Conservation (phyloP, 768 basidiomycete genomes). For the Tricholoma bakamatsutake region DNA sequence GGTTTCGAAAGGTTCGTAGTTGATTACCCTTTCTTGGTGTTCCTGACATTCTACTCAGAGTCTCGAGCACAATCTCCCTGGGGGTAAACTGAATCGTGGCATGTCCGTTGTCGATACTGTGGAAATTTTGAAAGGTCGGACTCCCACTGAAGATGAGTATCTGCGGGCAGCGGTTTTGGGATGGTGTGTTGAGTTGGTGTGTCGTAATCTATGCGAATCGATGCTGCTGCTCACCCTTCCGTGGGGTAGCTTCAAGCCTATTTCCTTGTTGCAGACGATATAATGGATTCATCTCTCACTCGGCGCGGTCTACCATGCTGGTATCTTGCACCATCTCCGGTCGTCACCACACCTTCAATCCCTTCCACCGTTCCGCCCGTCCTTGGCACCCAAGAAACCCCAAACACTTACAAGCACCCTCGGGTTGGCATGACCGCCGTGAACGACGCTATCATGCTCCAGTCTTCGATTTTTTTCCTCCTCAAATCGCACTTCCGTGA, state of each 20-base stretch:
- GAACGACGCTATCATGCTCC: constrained; percentile 97
- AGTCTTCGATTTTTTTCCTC: constrained; percentile 87
- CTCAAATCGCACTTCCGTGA: constrained; percentile 81
- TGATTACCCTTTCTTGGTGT: neutral
- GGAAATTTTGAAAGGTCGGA: constrained; percentile 74
- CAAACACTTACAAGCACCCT: constrained; percentile 22
- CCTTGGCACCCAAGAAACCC: neutral
- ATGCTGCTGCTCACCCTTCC: neutral
- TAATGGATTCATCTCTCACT: constrained; percentile 94
- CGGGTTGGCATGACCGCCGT: constrained; percentile 80
- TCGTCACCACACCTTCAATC: constrained; percentile 12
- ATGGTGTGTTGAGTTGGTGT: constrained; percentile 92
- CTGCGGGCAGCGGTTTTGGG: constrained; percentile 83
- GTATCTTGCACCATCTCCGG: constrained; percentile 47
- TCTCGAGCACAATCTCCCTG: constrained; percentile 91
- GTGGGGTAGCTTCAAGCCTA: constrained; percentile 81
- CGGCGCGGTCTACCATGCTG: constrained; percentile 94
- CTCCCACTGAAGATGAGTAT: constrained; percentile 79
- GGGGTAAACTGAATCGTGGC: constrained; percentile 96
- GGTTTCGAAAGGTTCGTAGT: constrained; percentile 70
- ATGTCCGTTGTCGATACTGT: constrained; percentile 92
- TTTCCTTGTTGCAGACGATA: constrained; percentile 96
- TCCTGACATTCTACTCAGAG: constrained; percentile 40
- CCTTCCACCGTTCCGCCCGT: neutral
- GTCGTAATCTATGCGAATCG: constrained; percentile 17